Percentiles rank a stretch among this genome's conserved stretches.
Conservation (phyloP, 768 basidiomycete species). For the Trametes gibbosa region DNA sequence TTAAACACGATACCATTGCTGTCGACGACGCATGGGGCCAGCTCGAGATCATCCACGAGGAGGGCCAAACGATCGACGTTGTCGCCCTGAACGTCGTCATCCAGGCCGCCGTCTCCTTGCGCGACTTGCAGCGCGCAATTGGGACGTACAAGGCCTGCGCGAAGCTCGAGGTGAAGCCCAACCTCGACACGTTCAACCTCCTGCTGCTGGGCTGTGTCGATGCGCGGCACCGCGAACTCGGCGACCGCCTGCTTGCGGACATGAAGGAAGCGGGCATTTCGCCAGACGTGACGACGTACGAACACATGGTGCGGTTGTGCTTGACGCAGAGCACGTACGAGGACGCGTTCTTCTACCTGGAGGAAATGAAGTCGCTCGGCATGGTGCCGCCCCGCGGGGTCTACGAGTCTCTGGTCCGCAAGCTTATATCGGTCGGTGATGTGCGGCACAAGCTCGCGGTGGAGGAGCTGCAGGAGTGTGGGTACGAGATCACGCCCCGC, state of each 20-base stretch:
- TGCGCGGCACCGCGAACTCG: conserved; percentile 60
- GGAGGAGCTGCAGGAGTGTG: conserved; percentile 67
- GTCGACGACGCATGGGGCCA: conserved; percentile 65
- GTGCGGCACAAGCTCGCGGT: conserved; percentile 60
- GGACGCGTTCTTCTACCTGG: conserved; percentile 85
- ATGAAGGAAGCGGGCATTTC: conserved; percentile 56
- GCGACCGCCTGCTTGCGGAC: conserved; percentile 63
- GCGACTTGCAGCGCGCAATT: conserved; percentile 74
- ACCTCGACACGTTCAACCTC: conserved; percentile 64
- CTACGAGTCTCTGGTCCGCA: conserved; percentile 60
- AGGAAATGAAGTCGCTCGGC: conserved; percentile 75
- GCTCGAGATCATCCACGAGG: conserved; percentile 57
- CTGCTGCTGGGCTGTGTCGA: conserved; percentile 65
- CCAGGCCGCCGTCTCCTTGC: conserved; percentile 54
- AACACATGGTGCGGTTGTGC: conserved; percentile 65
- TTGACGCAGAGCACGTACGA: conserved; percentile 74
- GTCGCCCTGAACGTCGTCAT: conserved; percentile 66
- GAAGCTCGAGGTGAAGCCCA: conserved; percentile 54
- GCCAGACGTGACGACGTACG: conserved; percentile 61
- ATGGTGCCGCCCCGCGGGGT: conserved; percentile 50
- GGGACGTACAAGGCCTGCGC: conserved; percentile 67
- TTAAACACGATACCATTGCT: conserved; percentile 46
- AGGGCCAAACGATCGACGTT: conserved; percentile 51
- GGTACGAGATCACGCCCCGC: conserved; percentile 39
- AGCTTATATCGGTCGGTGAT: conserved; percentile 57